Evolutionary conservation across 1,284 basidiomycete species (phyloP).

Genomic region (Ganoderma boninense): DNA sequence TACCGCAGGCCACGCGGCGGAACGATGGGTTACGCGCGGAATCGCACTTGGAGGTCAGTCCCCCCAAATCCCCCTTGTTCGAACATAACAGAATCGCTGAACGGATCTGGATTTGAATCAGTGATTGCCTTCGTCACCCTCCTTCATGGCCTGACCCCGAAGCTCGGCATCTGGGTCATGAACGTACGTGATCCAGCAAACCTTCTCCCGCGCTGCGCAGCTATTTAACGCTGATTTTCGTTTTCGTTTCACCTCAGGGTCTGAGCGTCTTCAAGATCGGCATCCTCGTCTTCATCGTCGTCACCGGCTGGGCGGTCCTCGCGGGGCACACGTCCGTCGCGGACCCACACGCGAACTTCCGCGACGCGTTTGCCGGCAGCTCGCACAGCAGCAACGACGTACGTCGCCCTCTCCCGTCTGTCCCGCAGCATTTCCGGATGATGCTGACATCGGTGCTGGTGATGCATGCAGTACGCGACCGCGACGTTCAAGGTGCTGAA

Average conservation of each 20-base stretch:
- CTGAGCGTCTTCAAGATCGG: conserved; percentile 72
- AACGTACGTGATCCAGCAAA: conserved; percentile 33
- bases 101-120: conserved; percentile 17
- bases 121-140: conserved; percentile 36
- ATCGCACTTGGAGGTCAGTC: conserved; percentile 63
- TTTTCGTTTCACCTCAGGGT: conserved; percentile 15
- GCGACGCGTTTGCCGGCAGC: conserved; percentile 53
- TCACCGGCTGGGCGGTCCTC: conserved; percentile 58
- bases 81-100: background rate
- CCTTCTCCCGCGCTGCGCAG: background rate
- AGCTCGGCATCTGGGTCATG: conserved; percentile 39
- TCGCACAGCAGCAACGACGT: conserved; percentile 78
- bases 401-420: conserved; percentile 8
- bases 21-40: conserved; percentile 60
- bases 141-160: conserved; percentile 37
- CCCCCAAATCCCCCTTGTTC: too few relatives aligned
- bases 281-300: conserved; percentile 62
- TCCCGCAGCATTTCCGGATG: too few relatives aligned
- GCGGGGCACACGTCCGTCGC: conserved; percentile 52
- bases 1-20: conserved; percentile 49
- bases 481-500: conserved; percentile 66
- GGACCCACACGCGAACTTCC: conserved; percentile 55
- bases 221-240: background rate
- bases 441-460: background rate
- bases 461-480: conserved; percentile 55